These are phyloP conservation scores for Fusarium cyanostomum DNA, from an alignment of 2,329 filamentous ascomycete genomes.

Conservation along the genomic window DNA sequence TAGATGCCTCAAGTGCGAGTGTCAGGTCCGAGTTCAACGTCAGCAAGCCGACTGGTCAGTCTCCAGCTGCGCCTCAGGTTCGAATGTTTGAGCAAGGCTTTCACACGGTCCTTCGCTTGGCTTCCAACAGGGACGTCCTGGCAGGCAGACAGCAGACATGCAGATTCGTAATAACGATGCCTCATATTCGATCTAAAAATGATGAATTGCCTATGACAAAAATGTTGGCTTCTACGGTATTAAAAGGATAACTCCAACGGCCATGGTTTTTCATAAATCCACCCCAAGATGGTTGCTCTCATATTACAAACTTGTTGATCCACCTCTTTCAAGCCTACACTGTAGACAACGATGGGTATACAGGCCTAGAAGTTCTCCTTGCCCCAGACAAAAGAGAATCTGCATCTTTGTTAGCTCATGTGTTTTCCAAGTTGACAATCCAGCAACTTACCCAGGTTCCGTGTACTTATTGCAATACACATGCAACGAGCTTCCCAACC, in stretches of 20 bases:
- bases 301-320: slow-evolving; percentile 26
- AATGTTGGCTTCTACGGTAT: slow-evolving; percentile 27
- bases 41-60: slow-evolving; percentile 10
- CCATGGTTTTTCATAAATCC: slow-evolving; percentile 19
- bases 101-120: neutral
- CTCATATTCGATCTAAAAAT: slow-evolving; percentile 1
- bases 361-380: slow-evolving; percentile 66
- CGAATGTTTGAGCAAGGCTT: neutral
- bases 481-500: slow-evolving; percentile 78
- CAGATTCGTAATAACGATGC: neutral
- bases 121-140: neutral
- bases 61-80: slow-evolving; percentile 9
- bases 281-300: slow-evolving; percentile 11
- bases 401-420: slow-evolving; percentile 47
- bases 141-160: too few relatives aligned
- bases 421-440: neutral
- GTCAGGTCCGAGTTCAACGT: slow-evolving; percentile 9
- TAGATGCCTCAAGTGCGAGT: neutral
- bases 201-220: slow-evolving; percentile 16
- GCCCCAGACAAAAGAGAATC: slow-evolving; percentile 74
- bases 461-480: slow-evolving; percentile 90
- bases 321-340: slow-evolving; percentile 1
- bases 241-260: slow-evolving; percentile 32
- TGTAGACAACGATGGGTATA: neutral
- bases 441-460: slow-evolving; percentile 72